Evolutionary conservation across 1,284 basidiomycete species (phyloP), one percentile per base, ranked within the genome.

Genomic region (Heterobasidion parviporum): DNA sequence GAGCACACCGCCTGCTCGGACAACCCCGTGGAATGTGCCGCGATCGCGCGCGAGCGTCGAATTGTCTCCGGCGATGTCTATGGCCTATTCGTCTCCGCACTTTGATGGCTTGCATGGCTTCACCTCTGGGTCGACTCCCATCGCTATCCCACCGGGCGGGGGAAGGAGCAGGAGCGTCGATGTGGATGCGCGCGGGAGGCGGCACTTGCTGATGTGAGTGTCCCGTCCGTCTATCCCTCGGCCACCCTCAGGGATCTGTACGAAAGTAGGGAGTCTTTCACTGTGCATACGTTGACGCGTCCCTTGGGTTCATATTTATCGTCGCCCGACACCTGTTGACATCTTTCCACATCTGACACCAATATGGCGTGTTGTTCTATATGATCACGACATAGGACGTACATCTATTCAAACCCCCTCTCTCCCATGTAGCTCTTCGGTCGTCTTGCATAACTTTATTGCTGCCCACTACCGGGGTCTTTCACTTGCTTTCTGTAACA

Each of bases 1-100:
- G 15, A 61, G 60, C 54, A 61, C 57, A 45, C 60, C 60, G 14
- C 56, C 60, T 15, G 38, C 48, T 6, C 44, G 52, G n/a, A 50
- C 59, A 3, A 36, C 53, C n/a, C 56, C 53, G 12, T 61, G 60
- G 60, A 47, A 45, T 0, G 51, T 56, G 9, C 41, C 54, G 4
- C 54, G 49, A 20, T 41, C 35, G 33, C 35, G 54, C 16, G 48
- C 48, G 35, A 55, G 54, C 45, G 56, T 61, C 8, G 54, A 48
- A n/a, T 45, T 60, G 14, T 60, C 60, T 12, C 52, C 54, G 8
- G 54, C 59, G 10, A 18, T 61, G 48, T 53, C 59, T 3, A 43
- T 58, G 32, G 59, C 53, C 10, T 34, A 33, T 33, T 58, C 59
- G 6, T 59, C 53, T 47, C 56, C 56, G 20, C 33, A 51, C 49